Evolutionary conservation across 805 yeast genomes (phyloP).

Genomic region (Candida nemodendra): DNA sequence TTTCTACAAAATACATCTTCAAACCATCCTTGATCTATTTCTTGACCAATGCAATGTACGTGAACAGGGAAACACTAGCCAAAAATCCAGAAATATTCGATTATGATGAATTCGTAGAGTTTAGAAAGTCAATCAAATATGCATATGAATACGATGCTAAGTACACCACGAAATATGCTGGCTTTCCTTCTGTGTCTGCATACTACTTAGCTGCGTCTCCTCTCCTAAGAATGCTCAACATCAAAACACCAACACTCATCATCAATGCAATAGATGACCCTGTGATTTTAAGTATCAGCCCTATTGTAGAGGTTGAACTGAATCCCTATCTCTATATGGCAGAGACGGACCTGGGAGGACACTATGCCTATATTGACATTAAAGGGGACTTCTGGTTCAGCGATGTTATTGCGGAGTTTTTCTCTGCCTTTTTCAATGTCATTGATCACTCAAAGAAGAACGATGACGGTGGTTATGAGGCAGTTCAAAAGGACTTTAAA

Average conservation of each 20-base stretch:
- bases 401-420: slow-evolving; percentile 39
- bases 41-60: slow-evolving; percentile 43
- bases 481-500: slow-evolving; percentile 18
- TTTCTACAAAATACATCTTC: slow-evolving; percentile 41
- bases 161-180: slow-evolving; percentile 61
- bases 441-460: slow-evolving; percentile 12
- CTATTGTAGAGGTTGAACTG: slow-evolving; percentile 44
- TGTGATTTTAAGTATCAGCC: slow-evolving; percentile 53
- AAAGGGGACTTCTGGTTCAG: slow-evolving; percentile 49
- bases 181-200: slow-evolving; percentile 58
- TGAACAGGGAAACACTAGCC: slow-evolving; percentile 37
- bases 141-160: slow-evolving; percentile 58
- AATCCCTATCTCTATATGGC: slow-evolving; percentile 61
- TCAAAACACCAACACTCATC: slow-evolving; percentile 62
- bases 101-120: slow-evolving; percentile 27
- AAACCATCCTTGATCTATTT: slow-evolving; percentile 41
- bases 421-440: slow-evolving; percentile 34
- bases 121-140: slow-evolving; percentile 37
- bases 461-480: slow-evolving; percentile 21
- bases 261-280: slow-evolving; percentile 69
- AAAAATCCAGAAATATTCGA: slow-evolving; percentile 30
- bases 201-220: slow-evolving; percentile 71
- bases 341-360: slow-evolving; percentile 70
- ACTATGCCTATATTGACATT: slow-evolving; percentile 50
- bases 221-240: slow-evolving; percentile 49